Conservation (phyloP, 768 basidiomycete species). For the Omphalotus guepiniiformis region DNA sequence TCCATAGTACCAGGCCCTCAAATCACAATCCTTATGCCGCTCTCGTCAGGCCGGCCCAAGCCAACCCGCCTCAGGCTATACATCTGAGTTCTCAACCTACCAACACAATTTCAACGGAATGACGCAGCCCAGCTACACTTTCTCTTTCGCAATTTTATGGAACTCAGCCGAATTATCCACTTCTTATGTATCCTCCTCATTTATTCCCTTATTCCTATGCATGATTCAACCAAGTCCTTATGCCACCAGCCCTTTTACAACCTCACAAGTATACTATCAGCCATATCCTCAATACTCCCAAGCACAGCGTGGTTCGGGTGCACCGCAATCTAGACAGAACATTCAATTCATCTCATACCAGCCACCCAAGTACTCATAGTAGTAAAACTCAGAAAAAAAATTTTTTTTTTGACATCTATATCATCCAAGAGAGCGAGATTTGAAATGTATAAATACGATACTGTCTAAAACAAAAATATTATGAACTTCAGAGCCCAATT, state of each 20-base stretch:
- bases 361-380: background rate
- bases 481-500: background rate
- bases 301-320: background rate
- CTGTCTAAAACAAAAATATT: background rate
- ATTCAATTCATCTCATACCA: background rate
- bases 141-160: background rate
- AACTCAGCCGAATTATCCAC: background rate
- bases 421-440: background rate
- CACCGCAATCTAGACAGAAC: background rate
- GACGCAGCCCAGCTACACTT: no score
- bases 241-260: background rate
- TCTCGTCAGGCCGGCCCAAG: background rate
- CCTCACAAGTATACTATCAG: background rate
- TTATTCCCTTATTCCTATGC: background rate
- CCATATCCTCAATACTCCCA: background rate
- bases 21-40: background rate
- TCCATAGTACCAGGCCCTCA: no score
- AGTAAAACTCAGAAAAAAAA: background rate
- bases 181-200: background rate
- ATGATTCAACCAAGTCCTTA: background rate
- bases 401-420: background rate
- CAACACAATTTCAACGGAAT: background rate
- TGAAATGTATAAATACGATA: background rate
- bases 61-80: no score
- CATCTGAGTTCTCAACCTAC: background rate